These are phyloP conservation scores for Pseudogymnoascus sp. DNA, from an alignment of 2,329 filamentous ascomycete genomes.

Conservation along the genomic window DNA sequence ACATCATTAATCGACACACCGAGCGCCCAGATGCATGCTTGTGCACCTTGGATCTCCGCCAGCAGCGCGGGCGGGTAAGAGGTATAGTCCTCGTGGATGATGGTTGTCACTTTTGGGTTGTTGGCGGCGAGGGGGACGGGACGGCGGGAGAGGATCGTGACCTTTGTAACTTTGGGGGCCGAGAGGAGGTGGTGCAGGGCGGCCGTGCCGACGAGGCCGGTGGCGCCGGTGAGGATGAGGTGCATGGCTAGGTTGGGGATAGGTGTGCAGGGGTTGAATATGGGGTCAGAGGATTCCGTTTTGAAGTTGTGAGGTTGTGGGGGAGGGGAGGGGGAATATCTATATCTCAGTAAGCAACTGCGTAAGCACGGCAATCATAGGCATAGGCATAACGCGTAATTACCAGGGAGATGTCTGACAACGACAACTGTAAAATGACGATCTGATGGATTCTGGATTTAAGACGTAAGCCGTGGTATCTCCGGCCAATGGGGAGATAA, in stretches of 20 bases:
- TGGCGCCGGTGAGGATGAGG: conserved; percentile 61
- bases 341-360: background rate
- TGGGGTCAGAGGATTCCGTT: background rate
- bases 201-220: conserved; percentile 54
- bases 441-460: background rate
- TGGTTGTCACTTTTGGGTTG: conserved; percentile 54
- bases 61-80: conserved; percentile 51
- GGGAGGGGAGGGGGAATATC: background rate
- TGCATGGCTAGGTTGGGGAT: conserved; percentile 38
- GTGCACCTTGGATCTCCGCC: conserved; percentile 51
- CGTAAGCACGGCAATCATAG: background rate
- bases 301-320: background rate
- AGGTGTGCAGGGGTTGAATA: background rate
- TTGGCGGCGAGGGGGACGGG: conserved; percentile 55
- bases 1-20: conserved; percentile 57
- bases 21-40: conserved; percentile 66
- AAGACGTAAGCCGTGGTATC: background rate
- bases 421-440: background rate
- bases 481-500: background rate
- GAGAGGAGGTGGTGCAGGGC: conserved; percentile 55
- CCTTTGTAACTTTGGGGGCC: conserved; percentile 44
- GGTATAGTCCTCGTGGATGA: conserved; percentile 59
- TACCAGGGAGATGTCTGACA: background rate
- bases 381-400: background rate
- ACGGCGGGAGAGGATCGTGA: conserved; percentile 59